Conservation (phyloP, 768 basidiomycete genomes). For the Auricularia cornea region DNA sequence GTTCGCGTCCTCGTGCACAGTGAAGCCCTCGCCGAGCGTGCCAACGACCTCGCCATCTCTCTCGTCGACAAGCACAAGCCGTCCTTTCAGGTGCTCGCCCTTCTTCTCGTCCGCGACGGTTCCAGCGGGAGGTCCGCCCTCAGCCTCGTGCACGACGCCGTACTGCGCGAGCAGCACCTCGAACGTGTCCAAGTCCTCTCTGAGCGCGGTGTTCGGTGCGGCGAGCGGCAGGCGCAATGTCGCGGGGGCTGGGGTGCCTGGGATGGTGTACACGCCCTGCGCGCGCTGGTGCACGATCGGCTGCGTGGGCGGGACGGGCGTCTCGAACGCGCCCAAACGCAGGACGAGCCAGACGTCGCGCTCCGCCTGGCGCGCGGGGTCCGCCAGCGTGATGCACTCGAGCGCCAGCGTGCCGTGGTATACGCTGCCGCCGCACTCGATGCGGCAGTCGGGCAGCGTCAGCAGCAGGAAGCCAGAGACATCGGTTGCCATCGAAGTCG, state of each 20-base stretch:
- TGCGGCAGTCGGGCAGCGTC: constrained; percentile 39
- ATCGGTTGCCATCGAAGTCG: background rate
- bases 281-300: constrained; percentile 33
- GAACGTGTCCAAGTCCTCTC: constrained; percentile 55
- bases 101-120: constrained; percentile 23
- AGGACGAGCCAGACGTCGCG: constrained; percentile 62
- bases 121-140: constrained; percentile 7
- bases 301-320: constrained; percentile 50
- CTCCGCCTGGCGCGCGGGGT: constrained; percentile 23
- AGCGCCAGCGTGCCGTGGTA: constrained; percentile 42
- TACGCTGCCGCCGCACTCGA: constrained; percentile 25
- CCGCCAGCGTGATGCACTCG: constrained; percentile 49
- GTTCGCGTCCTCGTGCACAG: constrained; percentile 50
- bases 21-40: constrained; percentile 50
- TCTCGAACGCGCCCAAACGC: constrained; percentile 45
- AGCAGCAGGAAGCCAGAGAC: constrained; percentile 45
- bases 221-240: constrained; percentile 18
- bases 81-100: constrained; percentile 33
- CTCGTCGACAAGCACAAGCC: constrained; percentile 65
- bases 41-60: constrained; percentile 64
- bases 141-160: constrained; percentile 24
- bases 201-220: constrained; percentile 21
- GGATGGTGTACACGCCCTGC: constrained; percentile 32
- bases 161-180: constrained; percentile 64
- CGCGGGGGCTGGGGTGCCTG: constrained; percentile 7